A percentile compares a stretch with the other conserved stretches of the same genome.
phyloP scores from a whole-genome alignment of 176 grass and related monocot genomes.

The Cenchrus americanus region DNA sequence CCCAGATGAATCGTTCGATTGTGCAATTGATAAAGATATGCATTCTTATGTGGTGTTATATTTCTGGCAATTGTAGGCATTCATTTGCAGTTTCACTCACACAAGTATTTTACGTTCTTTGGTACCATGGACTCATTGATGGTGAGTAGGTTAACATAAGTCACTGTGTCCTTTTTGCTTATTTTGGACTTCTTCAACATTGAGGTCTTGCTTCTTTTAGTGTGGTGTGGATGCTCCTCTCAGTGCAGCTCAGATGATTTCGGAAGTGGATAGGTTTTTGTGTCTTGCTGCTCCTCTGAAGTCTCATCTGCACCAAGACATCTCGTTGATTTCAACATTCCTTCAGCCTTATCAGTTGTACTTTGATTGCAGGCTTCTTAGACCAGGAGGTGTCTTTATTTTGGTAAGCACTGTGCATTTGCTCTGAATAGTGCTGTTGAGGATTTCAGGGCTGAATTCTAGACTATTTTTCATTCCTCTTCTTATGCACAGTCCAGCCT shows the following conservation, averaged over 20 bases:
- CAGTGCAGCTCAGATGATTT: slow-evolving; percentile 77
- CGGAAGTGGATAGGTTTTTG: slow-evolving; percentile 94
- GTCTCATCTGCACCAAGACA: slow-evolving; percentile 24
- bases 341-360: slow-evolving; percentile 41
- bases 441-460: neutral
- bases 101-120: slow-evolving; percentile 43
- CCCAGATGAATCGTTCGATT: slow-evolving; percentile 89
- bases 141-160: slow-evolving; percentile 61
- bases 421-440: slow-evolving; percentile 1
- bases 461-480: neutral
- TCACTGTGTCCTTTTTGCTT: slow-evolving; percentile 21
- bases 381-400: slow-evolving; percentile 87
- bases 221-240: slow-evolving; percentile 92
- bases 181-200: slow-evolving; percentile 36
- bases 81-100: slow-evolving; percentile 15
- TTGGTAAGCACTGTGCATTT: slow-evolving; percentile 58
- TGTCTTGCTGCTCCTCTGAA: slow-evolving; percentile 31
- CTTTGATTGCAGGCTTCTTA: slow-evolving; percentile 79
- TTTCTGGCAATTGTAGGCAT: neutral
- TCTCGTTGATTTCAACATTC: slow-evolving; percentile 20
- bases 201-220: slow-evolving; percentile 50
- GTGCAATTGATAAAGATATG: slow-evolving; percentile 96
- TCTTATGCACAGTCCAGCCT: slow-evolving; percentile 2
- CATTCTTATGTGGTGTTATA: slow-evolving; percentile 22
- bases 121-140: slow-evolving; percentile 98